phyloP scores from a whole-genome alignment of 257 asterid genomes.

The Voacanga thouarsii region DNA sequence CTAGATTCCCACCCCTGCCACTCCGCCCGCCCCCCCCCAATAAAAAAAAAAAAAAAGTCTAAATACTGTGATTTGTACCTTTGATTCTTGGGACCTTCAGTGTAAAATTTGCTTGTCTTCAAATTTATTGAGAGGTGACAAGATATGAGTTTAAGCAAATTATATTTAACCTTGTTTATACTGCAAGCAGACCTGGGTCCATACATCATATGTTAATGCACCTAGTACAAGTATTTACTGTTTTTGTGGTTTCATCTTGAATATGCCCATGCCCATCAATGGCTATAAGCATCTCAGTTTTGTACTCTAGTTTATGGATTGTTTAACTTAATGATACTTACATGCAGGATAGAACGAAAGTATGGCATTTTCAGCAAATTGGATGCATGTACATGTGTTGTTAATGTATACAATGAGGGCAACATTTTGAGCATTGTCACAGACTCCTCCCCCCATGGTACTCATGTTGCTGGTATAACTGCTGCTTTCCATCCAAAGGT shows the following conservation, averaged over 20 bases:
- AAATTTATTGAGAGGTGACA: neutral
- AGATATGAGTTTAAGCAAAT: neutral
- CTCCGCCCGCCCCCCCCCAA: too few relatives aligned
- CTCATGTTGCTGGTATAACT: constrained; percentile 98
- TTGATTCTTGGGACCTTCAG: too few relatives aligned
- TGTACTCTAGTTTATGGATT: neutral
- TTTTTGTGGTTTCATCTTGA: neutral
- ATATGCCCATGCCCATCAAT: neutral
- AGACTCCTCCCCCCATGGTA: constrained; percentile 93
- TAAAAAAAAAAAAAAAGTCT: too few relatives aligned
- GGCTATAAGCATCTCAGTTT: neutral
- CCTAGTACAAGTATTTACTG: neutral
- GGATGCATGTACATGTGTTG: constrained; percentile 84
- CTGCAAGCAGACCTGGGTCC: neutral
- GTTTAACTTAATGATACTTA: neutral
- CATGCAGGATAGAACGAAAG: constrained; percentile 77
- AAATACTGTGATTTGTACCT: too few relatives aligned
- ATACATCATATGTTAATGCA: neutral
- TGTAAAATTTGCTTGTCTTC: constrained; percentile 4
- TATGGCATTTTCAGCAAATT: constrained; percentile 85
- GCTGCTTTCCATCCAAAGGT: constrained; percentile 90
- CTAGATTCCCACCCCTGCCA: too few relatives aligned
- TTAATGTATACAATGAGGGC: constrained; percentile 73
- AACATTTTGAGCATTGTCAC: constrained; percentile 90
- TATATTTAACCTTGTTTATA: neutral